phyloP scores from a whole-genome alignment of 2,329 filamentous ascomycete genomes.

The Gliomastix tumulicola region DNA sequence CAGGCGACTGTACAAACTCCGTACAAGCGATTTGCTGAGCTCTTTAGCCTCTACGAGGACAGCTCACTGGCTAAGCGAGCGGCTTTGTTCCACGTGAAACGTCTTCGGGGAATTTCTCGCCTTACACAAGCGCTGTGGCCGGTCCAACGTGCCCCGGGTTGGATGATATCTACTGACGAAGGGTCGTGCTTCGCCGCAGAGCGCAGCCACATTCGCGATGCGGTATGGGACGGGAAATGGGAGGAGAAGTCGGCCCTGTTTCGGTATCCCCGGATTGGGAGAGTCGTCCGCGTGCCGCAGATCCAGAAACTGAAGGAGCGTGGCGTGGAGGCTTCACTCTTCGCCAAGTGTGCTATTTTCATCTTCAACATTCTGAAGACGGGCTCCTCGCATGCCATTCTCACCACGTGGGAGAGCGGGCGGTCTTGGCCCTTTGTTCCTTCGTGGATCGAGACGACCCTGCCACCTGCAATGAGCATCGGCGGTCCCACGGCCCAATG shows the following conservation, averaged over 20 bases:
- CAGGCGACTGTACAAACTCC: constrained; percentile 14
- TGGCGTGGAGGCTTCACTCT: constrained; percentile 15
- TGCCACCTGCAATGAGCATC: constrained; percentile 27
- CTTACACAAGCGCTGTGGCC: constrained; percentile 22
- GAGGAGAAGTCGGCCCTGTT: constrained; percentile 12
- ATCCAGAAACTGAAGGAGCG: constrained; percentile 13
- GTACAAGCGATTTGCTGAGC: constrained; percentile 21
- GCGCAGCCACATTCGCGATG: constrained; percentile 12
- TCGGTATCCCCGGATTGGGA: constrained; percentile 19
- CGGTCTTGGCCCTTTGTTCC: constrained; percentile 29
- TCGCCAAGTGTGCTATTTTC: constrained; percentile 21
- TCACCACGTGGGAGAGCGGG: constrained; percentile 24
- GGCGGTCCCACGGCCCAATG: constrained; percentile 27
- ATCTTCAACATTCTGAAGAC: constrained; percentile 26
- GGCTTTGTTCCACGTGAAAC: constrained; percentile 18
- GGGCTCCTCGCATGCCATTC: constrained; percentile 18
- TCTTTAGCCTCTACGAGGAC: constrained; percentile 19
- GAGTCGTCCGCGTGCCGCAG: constrained; percentile 16
- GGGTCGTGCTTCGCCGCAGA: constrained; percentile 9
- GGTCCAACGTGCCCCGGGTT: constrained; percentile 19
- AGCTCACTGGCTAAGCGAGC: constrained; percentile 16
- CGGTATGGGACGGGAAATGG: constrained; percentile 21
- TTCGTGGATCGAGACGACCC: constrained; percentile 20
- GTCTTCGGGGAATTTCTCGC: constrained; percentile 25
- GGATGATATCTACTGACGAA: constrained; percentile 23